These are phyloP conservation scores for Grosmannia huntii DNA, from an alignment of 2,329 filamentous ascomycete species.

Conservation along the genomic window DNA sequence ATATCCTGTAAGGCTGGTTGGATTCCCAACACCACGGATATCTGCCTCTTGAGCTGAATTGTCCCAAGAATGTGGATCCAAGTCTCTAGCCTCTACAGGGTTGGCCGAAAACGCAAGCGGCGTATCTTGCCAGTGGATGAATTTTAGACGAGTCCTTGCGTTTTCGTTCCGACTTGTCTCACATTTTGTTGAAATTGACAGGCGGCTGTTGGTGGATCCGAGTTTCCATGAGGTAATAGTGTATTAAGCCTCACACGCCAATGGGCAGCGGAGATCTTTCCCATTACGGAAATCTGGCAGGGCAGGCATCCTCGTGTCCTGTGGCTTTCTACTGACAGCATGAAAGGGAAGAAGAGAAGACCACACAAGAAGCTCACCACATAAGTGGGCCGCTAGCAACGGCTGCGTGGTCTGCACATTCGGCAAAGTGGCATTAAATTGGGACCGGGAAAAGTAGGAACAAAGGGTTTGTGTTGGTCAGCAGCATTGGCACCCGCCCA, in stretches of 20 bases:
- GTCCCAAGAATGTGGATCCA: background rate
- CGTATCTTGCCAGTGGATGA: background rate
- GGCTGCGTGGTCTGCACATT: background rate
- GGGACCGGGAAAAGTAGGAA: conserved; percentile 1
- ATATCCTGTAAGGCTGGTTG: no score
- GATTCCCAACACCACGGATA: background rate
- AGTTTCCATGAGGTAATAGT: conserved; percentile 4
- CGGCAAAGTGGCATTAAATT: background rate
- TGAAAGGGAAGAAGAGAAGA: background rate
- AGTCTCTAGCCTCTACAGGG: background rate
- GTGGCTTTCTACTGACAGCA: background rate
- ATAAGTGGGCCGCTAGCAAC: background rate
- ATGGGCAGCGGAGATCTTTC: background rate
- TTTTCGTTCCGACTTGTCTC: background rate
- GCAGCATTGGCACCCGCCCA: background rate
- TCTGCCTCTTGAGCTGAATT: background rate
- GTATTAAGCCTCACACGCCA: background rate
- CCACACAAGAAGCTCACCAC: background rate
- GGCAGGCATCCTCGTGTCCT: background rate
- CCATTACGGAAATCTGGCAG: background rate
- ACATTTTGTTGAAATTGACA: background rate
- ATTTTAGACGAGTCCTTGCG: background rate
- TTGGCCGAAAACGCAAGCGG: background rate
- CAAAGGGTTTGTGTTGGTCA: background rate
- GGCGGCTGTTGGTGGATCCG: background rate